Percentiles rank a stretch among this genome's conserved stretches.
phyloP scores from a whole-genome alignment of 106 monocot genomes.

The Cymbidium sinense region DNA sequence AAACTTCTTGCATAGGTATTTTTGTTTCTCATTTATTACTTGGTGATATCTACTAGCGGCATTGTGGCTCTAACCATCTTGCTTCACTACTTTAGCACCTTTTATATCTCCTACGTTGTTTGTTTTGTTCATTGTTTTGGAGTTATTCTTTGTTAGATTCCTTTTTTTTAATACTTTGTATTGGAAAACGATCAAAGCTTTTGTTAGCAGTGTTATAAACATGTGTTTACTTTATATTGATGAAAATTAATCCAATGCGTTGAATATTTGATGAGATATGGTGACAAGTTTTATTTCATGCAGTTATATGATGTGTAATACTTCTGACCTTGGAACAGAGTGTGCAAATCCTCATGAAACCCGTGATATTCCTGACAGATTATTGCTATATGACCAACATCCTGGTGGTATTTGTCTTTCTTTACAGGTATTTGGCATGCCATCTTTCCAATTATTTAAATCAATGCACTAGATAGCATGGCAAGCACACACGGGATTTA shows the following conservation, averaged over 20 bases:
- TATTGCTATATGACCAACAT: constrained; percentile 78
- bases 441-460: neutral
- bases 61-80: too few relatives aligned
- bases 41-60: too few relatives aligned
- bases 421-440: constrained; percentile 42
- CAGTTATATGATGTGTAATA: constrained; percentile 83
- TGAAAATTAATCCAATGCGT: neutral
- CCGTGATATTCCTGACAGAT: constrained; percentile 64
- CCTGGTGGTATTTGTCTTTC: constrained; percentile 88
- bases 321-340: constrained; percentile 78
- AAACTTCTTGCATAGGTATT: too few relatives aligned
- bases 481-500: too few relatives aligned
- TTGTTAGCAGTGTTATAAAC: neutral
- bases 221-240: neutral
- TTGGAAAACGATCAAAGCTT: neutral
- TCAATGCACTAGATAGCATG: too few relatives aligned
- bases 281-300: neutral
- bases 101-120: too few relatives aligned
- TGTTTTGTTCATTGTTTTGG: too few relatives aligned
- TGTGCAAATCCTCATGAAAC: constrained; percentile 90
- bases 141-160: too few relatives aligned
- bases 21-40: too few relatives aligned
- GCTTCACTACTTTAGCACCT: too few relatives aligned
- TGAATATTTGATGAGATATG: neutral
- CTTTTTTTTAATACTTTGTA: neutral